Evolutionary conservation across 768 basidiomycete genomes (phyloP).

Genomic region (Panaeolus cyanescens): DNA sequence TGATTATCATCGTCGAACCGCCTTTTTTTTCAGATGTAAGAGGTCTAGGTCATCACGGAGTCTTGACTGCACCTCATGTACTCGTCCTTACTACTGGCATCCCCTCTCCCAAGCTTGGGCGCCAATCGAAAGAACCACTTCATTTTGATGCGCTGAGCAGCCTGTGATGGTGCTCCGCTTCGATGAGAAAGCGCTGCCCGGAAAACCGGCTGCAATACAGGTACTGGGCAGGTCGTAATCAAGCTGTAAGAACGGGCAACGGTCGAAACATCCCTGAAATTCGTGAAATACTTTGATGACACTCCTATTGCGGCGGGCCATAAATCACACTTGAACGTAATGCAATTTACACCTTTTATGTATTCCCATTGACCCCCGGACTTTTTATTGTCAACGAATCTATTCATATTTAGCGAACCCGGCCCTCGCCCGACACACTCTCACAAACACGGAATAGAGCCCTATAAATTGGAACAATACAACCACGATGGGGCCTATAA

Average conservation of each 20-base stretch:
- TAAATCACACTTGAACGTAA: background rate
- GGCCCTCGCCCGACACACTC: background rate
- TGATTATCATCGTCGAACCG: no score
- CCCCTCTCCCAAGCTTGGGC: background rate
- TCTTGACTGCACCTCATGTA: background rate
- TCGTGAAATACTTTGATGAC: background rate
- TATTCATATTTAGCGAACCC: background rate
- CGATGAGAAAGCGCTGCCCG: no score
- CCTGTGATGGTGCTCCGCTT: no score
- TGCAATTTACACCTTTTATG: no score
- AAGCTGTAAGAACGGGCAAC: background rate
- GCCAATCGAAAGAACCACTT: background rate
- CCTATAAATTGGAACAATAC: background rate
- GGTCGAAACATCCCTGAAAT: background rate
- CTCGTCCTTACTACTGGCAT: background rate
- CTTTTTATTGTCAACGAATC: background rate
- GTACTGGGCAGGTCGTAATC: no score
- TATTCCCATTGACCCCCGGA: background rate
- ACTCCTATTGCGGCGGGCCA: background rate
- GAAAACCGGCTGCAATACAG: no score
- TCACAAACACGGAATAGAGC: background rate
- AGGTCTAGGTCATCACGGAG: background rate
- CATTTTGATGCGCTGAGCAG: no score
- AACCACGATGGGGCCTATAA: background rate
- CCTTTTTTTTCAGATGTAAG: no score